Evolutionary conservation across 257 asterid species (phyloP), one percentile per base, ranked within the genome.

Genomic region (Ilex asprella): DNA sequence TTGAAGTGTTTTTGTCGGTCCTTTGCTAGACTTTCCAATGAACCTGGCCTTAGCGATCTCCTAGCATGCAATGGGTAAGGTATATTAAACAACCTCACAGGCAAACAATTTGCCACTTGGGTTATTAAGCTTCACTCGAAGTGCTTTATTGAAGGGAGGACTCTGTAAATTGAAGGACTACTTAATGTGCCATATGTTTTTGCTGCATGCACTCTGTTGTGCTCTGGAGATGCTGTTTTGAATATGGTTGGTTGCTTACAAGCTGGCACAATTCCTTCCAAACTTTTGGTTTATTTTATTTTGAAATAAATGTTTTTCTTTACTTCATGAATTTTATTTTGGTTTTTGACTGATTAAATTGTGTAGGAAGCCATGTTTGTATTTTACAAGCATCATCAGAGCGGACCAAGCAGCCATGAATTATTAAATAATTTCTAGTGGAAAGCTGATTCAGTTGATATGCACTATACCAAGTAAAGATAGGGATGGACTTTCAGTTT

Each of bases 81-180:
- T 67, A 69, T 89, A 61, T 64, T 78, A 71, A 67, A 86, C 63
- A 81, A 85, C 79, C 81, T 92, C 76, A 77, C 87, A 9, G 86
- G 85, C 63, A 84, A 74, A 70, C 91, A 85, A 64, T 92, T 21
- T 76, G 91, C 97, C 64, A 75, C 93, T 55, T 81, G 84, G 67
- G 80, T 82, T 64, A 70, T 92, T 80, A 92, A 83, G 91, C 79
- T 92, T 75, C 84, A 89, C 12, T 75, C 79, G 71, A 86, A 83
- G 77, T 84, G 86, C 81, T 81, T 89, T 73, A 80, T 91, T 21
- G 96, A 89, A 71, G 97, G 96, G 27, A 21, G 27, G 77, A 89
- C 93, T 67, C 71, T 89, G 61, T 83, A 89, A 59, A 88, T 86
- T 57, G 95, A 92, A 84, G 97, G 95, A 65, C 91, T 92, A 73